Percentiles rank a stretch among this genome's conserved stretches.
Conservation (phyloP, 176 grass and related monocot genomes). For the Carex kokanica region DNA sequence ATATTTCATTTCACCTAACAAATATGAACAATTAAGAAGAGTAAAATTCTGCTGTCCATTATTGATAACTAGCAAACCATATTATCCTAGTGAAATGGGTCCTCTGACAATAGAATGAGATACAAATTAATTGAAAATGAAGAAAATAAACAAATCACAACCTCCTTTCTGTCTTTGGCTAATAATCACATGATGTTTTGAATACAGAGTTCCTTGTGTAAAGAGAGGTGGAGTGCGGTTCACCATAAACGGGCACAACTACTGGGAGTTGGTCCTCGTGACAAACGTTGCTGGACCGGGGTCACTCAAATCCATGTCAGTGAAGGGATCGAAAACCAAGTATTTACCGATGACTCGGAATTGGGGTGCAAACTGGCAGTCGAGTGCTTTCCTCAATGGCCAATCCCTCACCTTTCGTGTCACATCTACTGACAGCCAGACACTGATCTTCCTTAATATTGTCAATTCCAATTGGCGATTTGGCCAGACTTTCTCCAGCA, state of each 20-base stretch:
- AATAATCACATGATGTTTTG: background rate
- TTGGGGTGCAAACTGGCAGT: slow-evolving; percentile 30
- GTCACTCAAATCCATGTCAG: slow-evolving; percentile 12
- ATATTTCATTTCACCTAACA: background rate
- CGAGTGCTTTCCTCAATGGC: background rate
- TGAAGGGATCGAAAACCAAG: slow-evolving; percentile 5
- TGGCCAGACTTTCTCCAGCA: slow-evolving; percentile 23
- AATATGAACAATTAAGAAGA: background rate
- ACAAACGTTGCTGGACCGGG: slow-evolving; percentile 9
- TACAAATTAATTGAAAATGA: background rate
- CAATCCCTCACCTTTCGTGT: slow-evolving; percentile 11
- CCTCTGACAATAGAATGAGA: background rate
- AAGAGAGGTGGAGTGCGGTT: slow-evolving; percentile 13
- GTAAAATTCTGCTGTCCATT: background rate
- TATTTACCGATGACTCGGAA: slow-evolving; percentile 2
- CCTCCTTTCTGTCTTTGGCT: background rate
- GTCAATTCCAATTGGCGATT: slow-evolving; percentile 21
- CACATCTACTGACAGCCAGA: slow-evolving; percentile 5
- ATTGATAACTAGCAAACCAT: background rate
- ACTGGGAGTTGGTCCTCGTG: slow-evolving; percentile 23
- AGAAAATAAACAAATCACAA: background rate
- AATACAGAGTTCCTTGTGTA: slow-evolving; percentile 23
- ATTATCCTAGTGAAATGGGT: background rate
- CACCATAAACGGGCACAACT: slow-evolving; percentile 3
- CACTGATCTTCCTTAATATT: background rate